Evolutionary conservation across 2,329 filamentous ascomycete species (phyloP), one percentile per base, ranked within the genome.

Genomic region (Myriosclerotinia scirpicola): DNA sequence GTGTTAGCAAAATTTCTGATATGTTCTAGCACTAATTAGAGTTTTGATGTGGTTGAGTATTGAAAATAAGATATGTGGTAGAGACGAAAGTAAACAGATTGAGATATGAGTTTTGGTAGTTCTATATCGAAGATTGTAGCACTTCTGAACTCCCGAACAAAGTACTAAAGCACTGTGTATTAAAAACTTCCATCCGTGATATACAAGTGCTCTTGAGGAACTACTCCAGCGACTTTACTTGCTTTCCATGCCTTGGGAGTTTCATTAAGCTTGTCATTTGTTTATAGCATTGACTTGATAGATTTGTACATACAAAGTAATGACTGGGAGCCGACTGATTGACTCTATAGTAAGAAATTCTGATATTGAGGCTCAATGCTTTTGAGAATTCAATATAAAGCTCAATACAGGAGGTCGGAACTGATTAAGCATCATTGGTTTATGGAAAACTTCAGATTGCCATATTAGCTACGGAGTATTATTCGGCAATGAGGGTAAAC

Each of bases 371-470:
- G 34, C 22, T 15, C 34, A 55, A 38, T 54, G 38, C 53, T 14
- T 60, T 22, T 30, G 15, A 26, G 30, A 15, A 60, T 26, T 1
- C 34, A 15, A 50, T 26, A 1, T 20, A 15, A 50, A 11, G 30
- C 50, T 50, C 30, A 38, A 50, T 38, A 40, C 17, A 14, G 5
- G 7, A 14, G 5, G 7, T 50, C n/a, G 50, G 20, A 12, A 22
- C 7, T 50, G 44, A 14, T 17, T 15, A 11, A 38, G 20, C 9
- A 54, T 22, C 14, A 54, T 22, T 26, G 30, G 30, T 38, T 36
- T 26, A 46, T 48, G 30, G 30, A 50, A 60, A 50, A 60, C 56
- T 60, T 60, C 56, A 60, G 1, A 38, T 60, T 48, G 5, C 55
- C 55, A 36, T 3, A 26, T 3, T 26, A 26, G 26, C 26, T 26